Percentiles rank a stretch among this genome's conserved stretches.
Conservation (phyloP, 345 rosid genomes). For the Kandelia obovata region DNA sequence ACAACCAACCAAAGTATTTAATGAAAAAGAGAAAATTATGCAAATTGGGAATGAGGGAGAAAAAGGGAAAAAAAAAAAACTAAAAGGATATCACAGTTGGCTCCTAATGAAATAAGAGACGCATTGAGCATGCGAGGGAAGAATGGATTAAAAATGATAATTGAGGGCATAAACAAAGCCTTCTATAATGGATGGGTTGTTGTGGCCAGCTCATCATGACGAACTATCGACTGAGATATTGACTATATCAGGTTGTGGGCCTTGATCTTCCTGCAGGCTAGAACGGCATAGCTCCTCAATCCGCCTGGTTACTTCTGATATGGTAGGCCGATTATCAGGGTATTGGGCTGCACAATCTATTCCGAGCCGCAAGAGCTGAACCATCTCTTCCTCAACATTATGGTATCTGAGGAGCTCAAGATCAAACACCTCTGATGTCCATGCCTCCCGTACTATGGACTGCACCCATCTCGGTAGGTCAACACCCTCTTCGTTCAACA, state of each 20-base stretch:
- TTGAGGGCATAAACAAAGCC: conserved; percentile 19
- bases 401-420: conserved; percentile 78
- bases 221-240: conserved; percentile 21
- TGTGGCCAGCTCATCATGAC: conserved; percentile 26
- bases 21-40: conserved; percentile 1
- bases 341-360: conserved; percentile 77
- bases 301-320: conserved; percentile 53
- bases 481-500: conserved; percentile 85
- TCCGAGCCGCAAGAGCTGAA: conserved; percentile 76
- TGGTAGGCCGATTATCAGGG: conserved; percentile 76
- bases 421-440: conserved; percentile 86
- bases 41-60: neutral
- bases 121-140: conserved; percentile 18
- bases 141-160: conserved; percentile 16
- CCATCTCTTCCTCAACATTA: conserved; percentile 81
- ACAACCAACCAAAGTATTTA: conserved; percentile 23
- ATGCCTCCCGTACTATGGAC: conserved; percentile 77
- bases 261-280: conserved; percentile 23
- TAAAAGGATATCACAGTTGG: conserved; percentile 13
- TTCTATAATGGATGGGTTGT: neutral
- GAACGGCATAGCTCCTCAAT: conserved; percentile 49
- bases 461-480: conserved; percentile 97
- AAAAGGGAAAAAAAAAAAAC: neutral
- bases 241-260: conserved; percentile 26
- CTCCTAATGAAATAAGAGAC: conserved; percentile 21